Percentiles rank a stretch among this genome's conserved stretches.
phyloP scores from a whole-genome alignment of 768 basidiomycete genomes.

The Fomitopsis pulvina region DNA sequence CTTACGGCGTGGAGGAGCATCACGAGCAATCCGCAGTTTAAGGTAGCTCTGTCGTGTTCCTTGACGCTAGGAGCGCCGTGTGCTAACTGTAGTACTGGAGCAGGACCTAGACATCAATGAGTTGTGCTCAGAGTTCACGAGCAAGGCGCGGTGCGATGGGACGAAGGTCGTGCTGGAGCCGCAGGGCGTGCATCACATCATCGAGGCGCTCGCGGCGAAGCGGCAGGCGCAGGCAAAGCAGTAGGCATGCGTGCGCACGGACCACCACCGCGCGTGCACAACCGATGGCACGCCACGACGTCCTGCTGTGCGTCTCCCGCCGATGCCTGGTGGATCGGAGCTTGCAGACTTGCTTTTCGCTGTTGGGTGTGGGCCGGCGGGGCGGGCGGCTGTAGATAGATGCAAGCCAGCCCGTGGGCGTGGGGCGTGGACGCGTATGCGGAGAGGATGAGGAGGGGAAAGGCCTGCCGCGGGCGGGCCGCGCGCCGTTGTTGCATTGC shows the following conservation, averaged over 20 bases:
- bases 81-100: slow-evolving; percentile 9
- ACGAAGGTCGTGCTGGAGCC: slow-evolving; percentile 72
- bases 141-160: slow-evolving; percentile 80
- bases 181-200: slow-evolving; percentile 34
- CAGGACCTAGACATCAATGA: slow-evolving; percentile 76
- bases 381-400: too few relatives aligned
- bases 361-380: too few relatives aligned
- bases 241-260: background rate
- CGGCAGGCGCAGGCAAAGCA: slow-evolving; percentile 15
- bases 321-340: too few relatives aligned
- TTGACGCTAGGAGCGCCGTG: background rate
- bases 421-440: too few relatives aligned
- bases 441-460: too few relatives aligned
- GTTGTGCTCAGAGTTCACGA: slow-evolving; percentile 72
- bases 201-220: slow-evolving; percentile 34
- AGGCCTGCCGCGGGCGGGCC: too few relatives aligned
- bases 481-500: too few relatives aligned
- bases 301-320: background rate
- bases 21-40: slow-evolving; percentile 67
- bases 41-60: slow-evolving; percentile 40
- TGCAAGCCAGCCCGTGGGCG: too few relatives aligned
- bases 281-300: background rate
- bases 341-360: too few relatives aligned
- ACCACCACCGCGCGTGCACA: background rate
- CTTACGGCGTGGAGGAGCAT: slow-evolving; percentile 76